phyloP scores from a whole-genome alignment of 139 green algal species.

The Chlamydomonas schloesseri region DNA sequence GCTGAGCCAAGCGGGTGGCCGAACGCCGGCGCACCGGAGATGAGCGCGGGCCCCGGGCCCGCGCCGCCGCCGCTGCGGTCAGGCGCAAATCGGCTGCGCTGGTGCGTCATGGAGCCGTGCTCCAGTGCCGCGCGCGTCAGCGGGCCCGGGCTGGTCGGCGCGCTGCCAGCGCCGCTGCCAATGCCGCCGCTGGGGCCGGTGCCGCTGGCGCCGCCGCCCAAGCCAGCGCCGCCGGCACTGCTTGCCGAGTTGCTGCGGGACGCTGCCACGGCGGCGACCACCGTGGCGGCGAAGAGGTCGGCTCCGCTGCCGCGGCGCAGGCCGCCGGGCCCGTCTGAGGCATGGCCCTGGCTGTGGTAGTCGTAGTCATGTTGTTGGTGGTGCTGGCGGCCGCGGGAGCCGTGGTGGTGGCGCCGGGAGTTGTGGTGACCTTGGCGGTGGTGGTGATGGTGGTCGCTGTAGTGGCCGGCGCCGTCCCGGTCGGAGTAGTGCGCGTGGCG shows the following conservation, averaged over 20 bases:
- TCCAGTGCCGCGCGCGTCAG: neutral
- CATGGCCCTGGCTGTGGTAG: neutral
- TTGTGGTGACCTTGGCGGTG: neutral
- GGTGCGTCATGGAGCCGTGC: neutral
- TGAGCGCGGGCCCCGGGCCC: too few relatives aligned
- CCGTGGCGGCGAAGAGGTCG: neutral
- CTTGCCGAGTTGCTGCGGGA: neutral
- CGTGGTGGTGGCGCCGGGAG: neutral
- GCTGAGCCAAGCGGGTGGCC: too few relatives aligned
- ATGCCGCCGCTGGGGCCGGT: neutral
- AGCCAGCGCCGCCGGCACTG: neutral
- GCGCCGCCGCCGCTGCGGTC: neutral
- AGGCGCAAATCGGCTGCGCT: constrained; percentile 4
- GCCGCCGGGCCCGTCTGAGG: neutral
- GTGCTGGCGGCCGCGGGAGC: too few relatives aligned
- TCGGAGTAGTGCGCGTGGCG: too few relatives aligned
- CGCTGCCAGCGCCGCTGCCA: neutral
- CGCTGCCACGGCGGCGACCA: neutral
- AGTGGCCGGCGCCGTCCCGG: too few relatives aligned
- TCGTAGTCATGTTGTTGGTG: neutral
- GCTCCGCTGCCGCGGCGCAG: too few relatives aligned
- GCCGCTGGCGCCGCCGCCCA: too few relatives aligned
- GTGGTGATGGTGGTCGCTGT: neutral
- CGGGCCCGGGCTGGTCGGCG: neutral
- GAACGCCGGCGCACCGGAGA: too few relatives aligned